Evolutionary conservation across 2,329 filamentous ascomycete genomes (phyloP).

Genomic region (Canariomyces notabilis): DNA sequence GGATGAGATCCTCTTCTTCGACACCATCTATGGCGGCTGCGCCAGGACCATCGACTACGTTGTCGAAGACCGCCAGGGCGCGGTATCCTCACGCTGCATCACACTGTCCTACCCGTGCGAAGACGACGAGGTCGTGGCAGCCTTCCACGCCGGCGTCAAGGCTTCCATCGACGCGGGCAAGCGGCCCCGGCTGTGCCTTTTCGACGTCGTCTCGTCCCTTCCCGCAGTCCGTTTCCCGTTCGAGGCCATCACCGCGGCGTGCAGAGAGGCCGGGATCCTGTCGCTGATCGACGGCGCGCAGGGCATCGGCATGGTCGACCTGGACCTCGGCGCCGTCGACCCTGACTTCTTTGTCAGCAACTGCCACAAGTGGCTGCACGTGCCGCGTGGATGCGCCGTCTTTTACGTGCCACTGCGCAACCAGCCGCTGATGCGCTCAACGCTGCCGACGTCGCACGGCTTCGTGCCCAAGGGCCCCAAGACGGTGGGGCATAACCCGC

Average conservation of each 20-base stretch:
- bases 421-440: slow-evolving; percentile 67
- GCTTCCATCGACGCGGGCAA: slow-evolving; percentile 51
- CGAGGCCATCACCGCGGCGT: slow-evolving; percentile 58
- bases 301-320: slow-evolving; percentile 69
- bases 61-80: slow-evolving; percentile 55
- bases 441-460: slow-evolving; percentile 75
- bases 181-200: slow-evolving; percentile 62
- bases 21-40: slow-evolving; percentile 72
- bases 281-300: slow-evolving; percentile 83
- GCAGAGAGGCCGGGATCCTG: slow-evolving; percentile 61
- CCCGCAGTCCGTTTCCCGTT: slow-evolving; percentile 80
- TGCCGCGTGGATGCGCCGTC: slow-evolving; percentile 73
- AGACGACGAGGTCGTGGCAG: slow-evolving; percentile 59
- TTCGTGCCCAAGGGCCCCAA: slow-evolving; percentile 45
- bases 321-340: slow-evolving; percentile 62
- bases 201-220: slow-evolving; percentile 74
- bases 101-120: slow-evolving; percentile 62
- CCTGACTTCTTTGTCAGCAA: slow-evolving; percentile 87
- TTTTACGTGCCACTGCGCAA: slow-evolving; percentile 74
- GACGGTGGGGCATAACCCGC: slow-evolving; percentile 31
- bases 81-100: slow-evolving; percentile 49
- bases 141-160: slow-evolving; percentile 56
- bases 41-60: slow-evolving; percentile 68
- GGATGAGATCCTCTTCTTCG: slow-evolving; percentile 76
- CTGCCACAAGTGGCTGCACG: slow-evolving; percentile 85